Conservation (phyloP, 2,329 filamentous ascomycete species). For the Fusarium devonianum region DNA sequence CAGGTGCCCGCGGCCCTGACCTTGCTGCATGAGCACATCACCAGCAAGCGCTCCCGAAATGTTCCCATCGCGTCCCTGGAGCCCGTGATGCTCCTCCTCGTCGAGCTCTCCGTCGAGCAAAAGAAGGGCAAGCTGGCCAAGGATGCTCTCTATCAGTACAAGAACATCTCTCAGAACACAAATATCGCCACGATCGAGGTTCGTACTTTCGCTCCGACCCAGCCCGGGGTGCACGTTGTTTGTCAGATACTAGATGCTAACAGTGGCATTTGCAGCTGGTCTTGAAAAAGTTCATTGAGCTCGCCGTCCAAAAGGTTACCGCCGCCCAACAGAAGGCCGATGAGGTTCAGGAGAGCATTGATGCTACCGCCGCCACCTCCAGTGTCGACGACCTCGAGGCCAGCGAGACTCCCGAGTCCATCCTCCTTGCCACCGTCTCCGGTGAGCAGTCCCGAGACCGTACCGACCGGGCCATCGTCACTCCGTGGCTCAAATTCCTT, state of each 20-base stretch:
- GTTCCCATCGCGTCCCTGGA: constrained; percentile 94
- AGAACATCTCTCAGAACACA: constrained; percentile 99
- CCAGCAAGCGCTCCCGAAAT: constrained; percentile 96
- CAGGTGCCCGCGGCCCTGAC: constrained; percentile 91
- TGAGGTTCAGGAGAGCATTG: constrained; percentile 87
- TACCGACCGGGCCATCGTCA: constrained; percentile 97
- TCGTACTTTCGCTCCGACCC: constrained; percentile 37
- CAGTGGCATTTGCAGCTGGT: constrained; percentile 67
- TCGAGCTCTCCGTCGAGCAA: constrained; percentile 95
- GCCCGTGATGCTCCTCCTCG: constrained; percentile 97
- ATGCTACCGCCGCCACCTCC: constrained; percentile 68
- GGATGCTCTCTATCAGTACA: constrained; percentile 99
- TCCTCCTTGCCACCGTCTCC: constrained; percentile 95
- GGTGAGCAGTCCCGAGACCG: constrained; percentile 97
- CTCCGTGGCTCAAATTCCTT: constrained; percentile 98
- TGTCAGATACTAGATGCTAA: constrained; percentile 30
- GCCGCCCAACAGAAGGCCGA: constrained; percentile 96
- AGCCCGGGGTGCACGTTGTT: constrained; percentile 1
- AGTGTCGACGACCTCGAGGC: constrained; percentile 96
- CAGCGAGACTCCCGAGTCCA: constrained; percentile 96
- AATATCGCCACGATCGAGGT: constrained; percentile 98
- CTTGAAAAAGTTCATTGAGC: constrained; percentile 96
- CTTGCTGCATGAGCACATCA: constrained; percentile 98
- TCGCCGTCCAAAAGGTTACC: constrained; percentile 95
- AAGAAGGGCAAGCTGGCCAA: constrained; percentile 99